These are phyloP conservation scores for Ganoderma resinaceum DNA, from an alignment of 1,284 basidiomycete species.

Conservation along the genomic window DNA sequence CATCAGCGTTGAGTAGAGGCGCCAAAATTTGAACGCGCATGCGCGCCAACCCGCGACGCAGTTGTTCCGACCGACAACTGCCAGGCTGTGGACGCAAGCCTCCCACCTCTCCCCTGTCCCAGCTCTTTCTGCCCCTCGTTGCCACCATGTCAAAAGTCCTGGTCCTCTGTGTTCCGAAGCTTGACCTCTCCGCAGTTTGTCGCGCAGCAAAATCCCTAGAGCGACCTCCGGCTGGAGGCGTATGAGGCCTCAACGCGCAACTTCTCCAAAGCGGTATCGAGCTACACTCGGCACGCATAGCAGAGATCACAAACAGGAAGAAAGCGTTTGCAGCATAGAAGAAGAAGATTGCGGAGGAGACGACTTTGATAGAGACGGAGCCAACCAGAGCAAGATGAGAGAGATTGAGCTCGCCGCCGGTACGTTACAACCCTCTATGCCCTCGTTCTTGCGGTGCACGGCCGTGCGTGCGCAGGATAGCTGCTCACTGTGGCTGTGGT, in stretches of 20 bases:
- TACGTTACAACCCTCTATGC: slow-evolving; percentile 42
- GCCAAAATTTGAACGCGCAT: background rate
- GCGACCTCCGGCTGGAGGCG: slow-evolving; percentile 67
- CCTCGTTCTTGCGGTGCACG: no score
- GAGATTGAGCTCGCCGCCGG: slow-evolving; percentile 77
- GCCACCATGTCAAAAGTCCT: slow-evolving; percentile 43
- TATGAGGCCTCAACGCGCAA: slow-evolving; percentile 71
- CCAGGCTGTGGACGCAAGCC: background rate
- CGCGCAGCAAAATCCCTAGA: slow-evolving; percentile 59
- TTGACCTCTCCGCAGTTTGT: slow-evolving; percentile 69
- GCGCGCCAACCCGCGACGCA: no score
- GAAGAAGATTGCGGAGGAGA: slow-evolving; percentile 64
- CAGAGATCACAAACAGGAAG: slow-evolving; percentile 67
- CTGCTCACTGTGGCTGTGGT: background rate
- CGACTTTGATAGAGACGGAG: slow-evolving; percentile 64
- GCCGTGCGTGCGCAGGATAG: background rate
- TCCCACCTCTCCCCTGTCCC: background rate
- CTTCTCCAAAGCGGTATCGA: slow-evolving; percentile 72
- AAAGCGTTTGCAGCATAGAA: slow-evolving; percentile 62
- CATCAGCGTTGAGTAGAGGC: background rate
- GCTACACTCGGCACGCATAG: slow-evolving; percentile 72
- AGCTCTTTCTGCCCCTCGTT: no score
- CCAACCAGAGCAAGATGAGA: slow-evolving; percentile 70
- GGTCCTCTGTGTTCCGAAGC: slow-evolving; percentile 60
- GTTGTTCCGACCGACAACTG: no score